These are phyloP conservation scores for Coprinopsis strossmayeri DNA, from an alignment of 768 basidiomycete species.

Conservation along the genomic window DNA sequence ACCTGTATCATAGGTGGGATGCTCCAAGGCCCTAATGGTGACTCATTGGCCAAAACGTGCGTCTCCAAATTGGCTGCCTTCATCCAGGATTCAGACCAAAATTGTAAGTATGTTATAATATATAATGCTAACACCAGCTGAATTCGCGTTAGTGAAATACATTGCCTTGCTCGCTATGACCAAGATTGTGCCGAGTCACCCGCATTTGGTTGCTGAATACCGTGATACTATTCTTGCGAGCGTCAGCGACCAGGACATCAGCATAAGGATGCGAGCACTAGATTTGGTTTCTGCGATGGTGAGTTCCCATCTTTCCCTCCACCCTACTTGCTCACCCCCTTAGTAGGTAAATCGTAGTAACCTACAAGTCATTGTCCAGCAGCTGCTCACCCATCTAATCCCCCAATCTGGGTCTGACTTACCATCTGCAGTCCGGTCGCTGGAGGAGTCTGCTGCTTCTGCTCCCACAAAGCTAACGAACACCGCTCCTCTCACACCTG, in stretches of 20 bases:
- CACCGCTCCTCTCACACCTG: slow-evolving; percentile 64
- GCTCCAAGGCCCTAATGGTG: slow-evolving; percentile 74
- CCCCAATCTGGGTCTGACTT: slow-evolving; percentile 43
- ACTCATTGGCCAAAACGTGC: slow-evolving; percentile 77
- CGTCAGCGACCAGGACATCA: slow-evolving; percentile 89
- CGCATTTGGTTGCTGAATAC: slow-evolving; percentile 84
- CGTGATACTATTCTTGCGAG: slow-evolving; percentile 88
- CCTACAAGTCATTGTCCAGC: slow-evolving; percentile 84
- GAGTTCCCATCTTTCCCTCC: too few species aligned
- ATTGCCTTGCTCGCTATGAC: slow-evolving; percentile 93
- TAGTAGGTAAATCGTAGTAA: slow-evolving; percentile 85
- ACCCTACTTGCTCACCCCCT: too few species aligned
- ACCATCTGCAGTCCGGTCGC: slow-evolving; percentile 58
- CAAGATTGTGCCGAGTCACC: slow-evolving; percentile 91
- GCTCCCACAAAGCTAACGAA: slow-evolving; percentile 27
- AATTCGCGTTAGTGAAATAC: slow-evolving; percentile 72
- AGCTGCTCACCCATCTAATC: slow-evolving; percentile 82
- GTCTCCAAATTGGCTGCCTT: slow-evolving; percentile 92
- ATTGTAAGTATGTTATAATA: slow-evolving; percentile 52
- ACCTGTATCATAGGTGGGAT: slow-evolving; percentile 98
- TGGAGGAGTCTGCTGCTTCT: slow-evolving; percentile 37
- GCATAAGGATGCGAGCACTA: slow-evolving; percentile 92
- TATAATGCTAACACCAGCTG: neutral
- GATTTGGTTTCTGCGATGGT: slow-evolving; percentile 95
- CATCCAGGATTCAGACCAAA: slow-evolving; percentile 90